A percentile compares a stretch with the other conserved stretches of the same genome.
These are phyloP conservation scores for Bruguiera hainesii DNA, from an alignment of 441 rosid genomes.

Conservation along the genomic window DNA sequence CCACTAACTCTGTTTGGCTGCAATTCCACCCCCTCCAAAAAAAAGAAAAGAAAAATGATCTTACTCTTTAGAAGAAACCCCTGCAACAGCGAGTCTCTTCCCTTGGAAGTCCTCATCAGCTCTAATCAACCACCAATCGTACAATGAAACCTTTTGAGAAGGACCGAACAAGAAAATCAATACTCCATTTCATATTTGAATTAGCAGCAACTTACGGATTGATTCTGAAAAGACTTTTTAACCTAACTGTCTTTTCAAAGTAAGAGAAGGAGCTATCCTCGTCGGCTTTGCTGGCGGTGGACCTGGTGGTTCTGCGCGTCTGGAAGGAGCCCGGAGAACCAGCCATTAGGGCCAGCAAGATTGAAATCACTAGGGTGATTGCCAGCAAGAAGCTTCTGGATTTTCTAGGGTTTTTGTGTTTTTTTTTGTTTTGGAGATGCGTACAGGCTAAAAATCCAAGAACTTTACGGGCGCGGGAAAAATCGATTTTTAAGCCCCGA, in stretches of 20 bases:
- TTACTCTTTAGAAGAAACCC: conserved; percentile 49
- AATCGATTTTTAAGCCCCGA: too few relatives aligned
- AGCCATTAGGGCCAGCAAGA: not conserved
- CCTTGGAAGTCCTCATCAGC: conserved; percentile 45
- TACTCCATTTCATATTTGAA: not conserved
- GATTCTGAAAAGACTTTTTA: not conserved
- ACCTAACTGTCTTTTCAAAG: conserved; percentile 34
- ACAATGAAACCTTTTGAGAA: conserved; percentile 41
- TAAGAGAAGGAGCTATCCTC: conserved; percentile 12
- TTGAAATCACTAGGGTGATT: not conserved
- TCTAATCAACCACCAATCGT: conserved; percentile 79
- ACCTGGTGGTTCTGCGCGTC: not conserved
- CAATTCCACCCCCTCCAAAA: not conserved
- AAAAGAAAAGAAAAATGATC: conserved; percentile 2
- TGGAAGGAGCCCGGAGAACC: not conserved
- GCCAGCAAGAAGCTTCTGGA: not conserved
- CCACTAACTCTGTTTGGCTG: too few relatives aligned
- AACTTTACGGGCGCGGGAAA: conserved; percentile 1
- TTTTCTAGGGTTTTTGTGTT: not conserved
- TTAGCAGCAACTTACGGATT: not conserved
- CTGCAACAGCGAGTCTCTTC: conserved; percentile 70
- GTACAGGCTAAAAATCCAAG: not conserved
- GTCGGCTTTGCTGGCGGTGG: not conserved
- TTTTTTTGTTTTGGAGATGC: not conserved
- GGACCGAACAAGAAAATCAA: not conserved